Evolutionary conservation across 2,329 filamentous ascomycete species (phyloP).

Genomic region (Reticulascus tulasneorum): DNA sequence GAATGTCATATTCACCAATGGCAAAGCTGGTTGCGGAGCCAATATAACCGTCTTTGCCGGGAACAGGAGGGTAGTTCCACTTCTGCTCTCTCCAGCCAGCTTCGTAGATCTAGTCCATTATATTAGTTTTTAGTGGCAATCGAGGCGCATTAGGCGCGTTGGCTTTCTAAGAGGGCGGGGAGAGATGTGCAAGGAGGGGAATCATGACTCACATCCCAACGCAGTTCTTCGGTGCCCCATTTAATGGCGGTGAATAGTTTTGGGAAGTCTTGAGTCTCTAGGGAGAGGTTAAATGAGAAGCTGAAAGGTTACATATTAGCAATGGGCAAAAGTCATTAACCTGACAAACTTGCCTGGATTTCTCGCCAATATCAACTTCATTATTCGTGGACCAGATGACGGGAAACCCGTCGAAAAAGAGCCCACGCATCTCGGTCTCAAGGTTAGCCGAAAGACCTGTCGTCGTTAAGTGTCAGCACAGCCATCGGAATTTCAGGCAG

Average conservation of each 20-base stretch:
- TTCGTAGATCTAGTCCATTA: constrained; percentile 29
- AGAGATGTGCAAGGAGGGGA: neutral
- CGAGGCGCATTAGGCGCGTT: neutral
- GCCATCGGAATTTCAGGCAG: too few relatives aligned
- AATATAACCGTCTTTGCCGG: constrained; percentile 34
- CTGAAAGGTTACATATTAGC: too few relatives aligned
- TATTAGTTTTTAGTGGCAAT: neutral
- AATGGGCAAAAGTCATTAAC: too few relatives aligned
- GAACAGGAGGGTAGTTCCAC: constrained; percentile 37
- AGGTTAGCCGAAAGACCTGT: too few relatives aligned
- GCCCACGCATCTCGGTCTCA: too few relatives aligned
- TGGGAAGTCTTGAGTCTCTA: constrained; percentile 20
- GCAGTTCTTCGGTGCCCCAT: constrained; percentile 22
- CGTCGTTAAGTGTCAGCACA: too few relatives aligned
- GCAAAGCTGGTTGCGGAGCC: constrained; percentile 33
- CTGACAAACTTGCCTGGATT: too few relatives aligned
- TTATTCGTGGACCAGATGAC: too few relatives aligned
- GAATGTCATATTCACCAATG: constrained; percentile 10
- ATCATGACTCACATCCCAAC: constrained; percentile 19
- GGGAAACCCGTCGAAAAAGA: too few relatives aligned
- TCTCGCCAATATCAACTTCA: too few relatives aligned
- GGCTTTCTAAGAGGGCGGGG: too few relatives aligned
- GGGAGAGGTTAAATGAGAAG: constrained; percentile 20
- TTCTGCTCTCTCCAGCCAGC: constrained; percentile 30
- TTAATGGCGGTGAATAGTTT: constrained; percentile 16